These are phyloP conservation scores for Crithidia brevicula DNA, from an alignment of 208 protist genomes.

Conservation along the genomic window DNA sequence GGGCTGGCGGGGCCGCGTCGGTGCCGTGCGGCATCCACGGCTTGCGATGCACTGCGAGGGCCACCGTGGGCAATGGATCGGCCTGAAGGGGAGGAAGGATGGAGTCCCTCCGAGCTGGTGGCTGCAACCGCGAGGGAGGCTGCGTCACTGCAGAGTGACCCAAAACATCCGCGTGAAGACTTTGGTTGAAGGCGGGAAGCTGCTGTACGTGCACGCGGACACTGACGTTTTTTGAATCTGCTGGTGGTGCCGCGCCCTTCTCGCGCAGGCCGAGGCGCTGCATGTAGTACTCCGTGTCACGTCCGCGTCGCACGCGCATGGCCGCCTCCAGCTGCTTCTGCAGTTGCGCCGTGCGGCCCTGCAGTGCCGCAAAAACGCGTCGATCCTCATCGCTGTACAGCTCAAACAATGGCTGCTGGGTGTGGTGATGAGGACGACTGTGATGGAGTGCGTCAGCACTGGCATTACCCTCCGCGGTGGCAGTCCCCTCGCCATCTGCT, in stretches of 20 bases:
- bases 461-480: no score
- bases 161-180: no score
- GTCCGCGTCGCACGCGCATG: constrained; percentile 24
- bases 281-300: constrained; percentile 65
- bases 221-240: not conserved
- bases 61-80: no score
- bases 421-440: no score
- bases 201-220: constrained; percentile 4
- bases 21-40: not conserved
- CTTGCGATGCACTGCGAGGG: not conserved
- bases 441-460: no score
- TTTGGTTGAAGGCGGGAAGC: not conserved
- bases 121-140: no score
- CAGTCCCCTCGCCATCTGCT: not conserved
- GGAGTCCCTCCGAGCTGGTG: not conserved
- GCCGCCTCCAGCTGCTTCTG: constrained; percentile 58
- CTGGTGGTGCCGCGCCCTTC: constrained; percentile 8
- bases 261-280: constrained; percentile 37
- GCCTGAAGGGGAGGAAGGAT: no score
- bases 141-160: no score
- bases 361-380: constrained; percentile 51
- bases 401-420: not conserved
- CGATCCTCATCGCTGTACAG: constrained; percentile 50
- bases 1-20: constrained; percentile 11
- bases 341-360: constrained; percentile 59